Evolutionary conservation across 2,329 filamentous ascomycete species (phyloP), one percentile per base, ranked within the genome.

Genomic region (Keithomyces neogunnii): DNA sequence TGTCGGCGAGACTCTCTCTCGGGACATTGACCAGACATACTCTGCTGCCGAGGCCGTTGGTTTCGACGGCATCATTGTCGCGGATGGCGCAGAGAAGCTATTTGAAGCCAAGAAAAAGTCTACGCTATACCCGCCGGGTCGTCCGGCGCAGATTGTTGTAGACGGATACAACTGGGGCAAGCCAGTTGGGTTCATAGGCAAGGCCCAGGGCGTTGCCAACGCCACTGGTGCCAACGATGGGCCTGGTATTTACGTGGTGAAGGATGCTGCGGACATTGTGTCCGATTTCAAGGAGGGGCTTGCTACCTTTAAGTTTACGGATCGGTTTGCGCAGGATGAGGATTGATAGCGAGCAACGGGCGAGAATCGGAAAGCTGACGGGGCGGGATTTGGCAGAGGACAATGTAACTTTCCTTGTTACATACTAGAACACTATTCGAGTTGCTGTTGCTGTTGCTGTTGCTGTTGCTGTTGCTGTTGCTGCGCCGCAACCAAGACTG

Each of bases 141-240:
- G 84, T 0, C 86, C 85, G 0, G 65, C 75, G 2, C 76, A 86
- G 69, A 84, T 89, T 48, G 63, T 88, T 19, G 62, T 73, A 13
- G 78, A 84, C 60, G 79, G 74, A 0, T 89, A 81, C 68, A 71
- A 78, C 29, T 89, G 82, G 72, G 85, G 84, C 3, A 89, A 89
- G 73, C 82, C 86, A 0, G 70, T 89, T 29, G 84, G 73, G 11
- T 79, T 77, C 31, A 56, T 87, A 1, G 84, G 82, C 10, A 67
- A 66, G 0, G 67, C 59, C 9, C 58, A 56, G 5, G 56, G 55
- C 3, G 70, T 72, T 3, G 64, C 79, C 5, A 55, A 62, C 1
- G 65, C 63, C 10, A 72, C 72, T 0, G 74, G 74, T 2, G 74
- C 85, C 47, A 59, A 66, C 3, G 47, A 58, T 2, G 68, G 66